Conservation (phyloP, 306 rosid species). For the Quillaja saponaria region DNA sequence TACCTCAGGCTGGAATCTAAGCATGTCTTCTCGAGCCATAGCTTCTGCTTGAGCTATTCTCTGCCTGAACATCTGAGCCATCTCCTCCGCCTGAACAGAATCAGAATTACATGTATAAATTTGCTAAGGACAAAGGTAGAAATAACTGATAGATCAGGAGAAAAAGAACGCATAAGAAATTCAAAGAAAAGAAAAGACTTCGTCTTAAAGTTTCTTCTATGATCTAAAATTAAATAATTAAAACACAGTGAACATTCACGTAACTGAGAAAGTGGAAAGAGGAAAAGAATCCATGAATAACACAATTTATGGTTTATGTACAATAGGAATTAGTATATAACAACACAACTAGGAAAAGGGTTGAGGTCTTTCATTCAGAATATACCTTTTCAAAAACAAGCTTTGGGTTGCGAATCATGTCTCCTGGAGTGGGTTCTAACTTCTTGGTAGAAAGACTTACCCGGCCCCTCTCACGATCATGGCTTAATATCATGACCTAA, state of each 20-base stretch:
- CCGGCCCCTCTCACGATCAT: conserved; percentile 89
- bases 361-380: conserved; percentile 29
- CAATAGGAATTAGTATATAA: conserved; percentile 10
- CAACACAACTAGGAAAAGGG: not conserved
- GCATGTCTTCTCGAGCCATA: conserved; percentile 98
- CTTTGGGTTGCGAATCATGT: conserved; percentile 95
- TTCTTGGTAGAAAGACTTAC: conserved; percentile 97
- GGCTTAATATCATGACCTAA: conserved; percentile 96
- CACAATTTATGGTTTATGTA: not conserved
- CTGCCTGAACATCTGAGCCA: conserved; percentile 95
- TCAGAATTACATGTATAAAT: conserved; percentile 13
- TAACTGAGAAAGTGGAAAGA: conserved; percentile 5
- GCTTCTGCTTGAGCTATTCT: conserved; percentile 99
- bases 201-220: conserved; percentile 16
- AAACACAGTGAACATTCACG: not conserved
- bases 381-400: conserved; percentile 94
- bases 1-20: conserved; percentile 92
- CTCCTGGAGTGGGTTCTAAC: conserved; percentile 96
- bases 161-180: conserved; percentile 11
- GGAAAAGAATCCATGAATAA: conserved; percentile 22
- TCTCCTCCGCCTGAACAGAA: conserved; percentile 88
- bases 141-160: conserved; percentile 16
- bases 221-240: conserved; percentile 9
- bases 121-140: conserved; percentile 13
- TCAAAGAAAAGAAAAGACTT: conserved; percentile 3